Evolutionary conservation across 805 yeast genomes (phyloP), one percentile per base, ranked within the genome.

Genomic region (Starmerella etchellsii): DNA sequence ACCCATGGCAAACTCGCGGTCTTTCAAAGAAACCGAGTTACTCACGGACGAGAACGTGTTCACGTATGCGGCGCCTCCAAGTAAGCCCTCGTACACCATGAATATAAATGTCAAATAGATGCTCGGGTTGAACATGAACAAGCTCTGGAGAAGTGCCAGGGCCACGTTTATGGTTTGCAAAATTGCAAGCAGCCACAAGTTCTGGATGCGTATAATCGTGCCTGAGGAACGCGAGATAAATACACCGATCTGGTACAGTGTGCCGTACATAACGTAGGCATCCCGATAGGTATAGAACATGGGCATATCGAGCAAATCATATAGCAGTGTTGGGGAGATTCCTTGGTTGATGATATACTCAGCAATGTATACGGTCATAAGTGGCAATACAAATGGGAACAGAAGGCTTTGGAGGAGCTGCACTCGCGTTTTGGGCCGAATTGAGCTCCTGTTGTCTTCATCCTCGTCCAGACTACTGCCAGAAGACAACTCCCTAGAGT

Each of bases 341-440:
- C 95, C 95, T 58, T 88, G 97, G 57, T 88, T 88, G 44, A 88
- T 88, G 19, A 78, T 66, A 55, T 88, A 88, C 55, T 88, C 97
- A 4, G 83, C 74, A 19, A 83, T 62, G 59, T 88, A 91, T 1
- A 88, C 98, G 0, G 85, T 60, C 43, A 79, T 68, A 28, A 88
- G 62, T 0, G 98, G 97, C 2, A 83, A 36, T 88, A 88, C 85
- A 54, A 71, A 88, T 0, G 67, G 66, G 6, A 51, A 4, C 5
- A 64, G 36, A 32, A 61, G 43, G 2, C 60, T 62, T 35, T 40
- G 39, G 10, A 63, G 42, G 7, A 58, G 48, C 21, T 39, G 31
- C 11, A 59, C 4, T 1, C 61, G 59, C 2, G 43, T n/a, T 16
- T 18, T 15, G 3, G 15, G 28, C 20, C 13, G 59, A 33, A 19